phyloP scores from a whole-genome alignment of 2,329 filamentous ascomycete genomes.

The Knoxdaviesia capensis region DNA sequence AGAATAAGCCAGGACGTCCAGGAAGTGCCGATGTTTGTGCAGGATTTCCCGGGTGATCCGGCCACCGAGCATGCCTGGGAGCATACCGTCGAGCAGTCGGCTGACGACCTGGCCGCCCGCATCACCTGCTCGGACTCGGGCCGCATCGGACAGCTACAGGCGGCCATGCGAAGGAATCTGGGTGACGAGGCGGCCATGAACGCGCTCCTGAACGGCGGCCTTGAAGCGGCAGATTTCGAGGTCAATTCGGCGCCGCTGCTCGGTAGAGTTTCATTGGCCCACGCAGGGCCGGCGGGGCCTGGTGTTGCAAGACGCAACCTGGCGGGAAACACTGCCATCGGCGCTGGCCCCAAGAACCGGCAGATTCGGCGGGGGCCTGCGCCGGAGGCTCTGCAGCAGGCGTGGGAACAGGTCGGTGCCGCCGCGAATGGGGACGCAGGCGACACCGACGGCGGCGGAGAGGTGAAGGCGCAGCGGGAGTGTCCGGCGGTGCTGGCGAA shows the following conservation, averaged over 20 bases:
- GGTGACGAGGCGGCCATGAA: slow-evolving; percentile 23
- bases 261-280: slow-evolving; percentile 2
- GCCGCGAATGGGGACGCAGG: too few species aligned
- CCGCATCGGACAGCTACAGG: too few species aligned
- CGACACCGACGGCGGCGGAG: neutral
- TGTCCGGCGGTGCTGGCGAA: slow-evolving; percentile 30
- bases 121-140: too few species aligned
- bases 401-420: too few species aligned
- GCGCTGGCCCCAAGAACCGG: neutral
- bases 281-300: neutral
- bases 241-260: too few species aligned
- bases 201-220: slow-evolving; percentile 24
- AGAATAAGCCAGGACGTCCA: slow-evolving; percentile 46
- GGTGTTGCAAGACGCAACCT: neutral
- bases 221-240: slow-evolving; percentile 6
- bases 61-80: too few species aligned
- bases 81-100: too few species aligned
- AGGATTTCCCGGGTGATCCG: slow-evolving; percentile 35
- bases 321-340: neutral
- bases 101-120: too few species aligned
- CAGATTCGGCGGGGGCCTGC: slow-evolving; percentile 1
- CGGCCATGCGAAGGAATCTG: slow-evolving; percentile 20
- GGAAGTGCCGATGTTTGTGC: slow-evolving; percentile 57
- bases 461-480: slow-evolving; percentile 6
- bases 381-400: too few species aligned